These are phyloP conservation scores for Diaporthe citri DNA, from an alignment of 2,329 filamentous ascomycete species.

Conservation along the genomic window DNA sequence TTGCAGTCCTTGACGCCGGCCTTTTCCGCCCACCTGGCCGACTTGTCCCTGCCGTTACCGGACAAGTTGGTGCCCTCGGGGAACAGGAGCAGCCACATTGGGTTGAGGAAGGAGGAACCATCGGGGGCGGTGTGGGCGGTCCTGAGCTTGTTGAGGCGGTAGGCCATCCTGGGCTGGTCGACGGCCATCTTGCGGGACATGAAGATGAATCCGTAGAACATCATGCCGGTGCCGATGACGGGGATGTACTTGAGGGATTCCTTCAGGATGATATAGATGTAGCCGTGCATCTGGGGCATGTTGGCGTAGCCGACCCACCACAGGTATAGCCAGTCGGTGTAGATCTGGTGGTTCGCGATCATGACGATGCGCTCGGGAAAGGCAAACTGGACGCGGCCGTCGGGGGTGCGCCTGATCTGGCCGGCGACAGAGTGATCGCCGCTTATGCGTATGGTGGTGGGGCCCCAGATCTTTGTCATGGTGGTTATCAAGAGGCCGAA, in stretches of 20 bases:
- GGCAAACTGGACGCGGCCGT: slow-evolving; percentile 81
- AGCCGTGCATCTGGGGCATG: slow-evolving; percentile 80
- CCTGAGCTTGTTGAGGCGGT: slow-evolving; percentile 79
- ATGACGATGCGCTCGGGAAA: slow-evolving; percentile 87
- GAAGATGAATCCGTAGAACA: slow-evolving; percentile 92
- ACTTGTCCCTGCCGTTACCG: slow-evolving; percentile 76
- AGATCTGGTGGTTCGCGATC: slow-evolving; percentile 92
- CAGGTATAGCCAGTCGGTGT: slow-evolving; percentile 92
- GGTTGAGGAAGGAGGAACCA: slow-evolving; percentile 71
- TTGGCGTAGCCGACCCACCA: slow-evolving; percentile 95
- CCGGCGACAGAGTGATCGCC: slow-evolving; percentile 84
- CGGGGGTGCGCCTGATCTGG: slow-evolving; percentile 76
- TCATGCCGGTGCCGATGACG: slow-evolving; percentile 83
- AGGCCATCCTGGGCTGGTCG: slow-evolving; percentile 80
- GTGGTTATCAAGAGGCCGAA: slow-evolving; percentile 84
- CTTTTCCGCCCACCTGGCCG: slow-evolving; percentile 82
- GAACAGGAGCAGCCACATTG: slow-evolving; percentile 92
- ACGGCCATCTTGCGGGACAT: slow-evolving; percentile 90
- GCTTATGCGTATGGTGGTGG: slow-evolving; percentile 84
- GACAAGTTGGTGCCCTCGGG: slow-evolving; percentile 90
- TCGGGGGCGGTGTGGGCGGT: slow-evolving; percentile 64
- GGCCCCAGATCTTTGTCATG: slow-evolving; percentile 90
- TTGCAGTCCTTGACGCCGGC: slow-evolving; percentile 78
- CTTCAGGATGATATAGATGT: slow-evolving; percentile 91
- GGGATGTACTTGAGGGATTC: slow-evolving; percentile 87